Percentiles rank a stretch among this genome's conserved stretches.
phyloP scores from a whole-genome alignment of 257 asterid species.

The Plantago elongata region DNA sequence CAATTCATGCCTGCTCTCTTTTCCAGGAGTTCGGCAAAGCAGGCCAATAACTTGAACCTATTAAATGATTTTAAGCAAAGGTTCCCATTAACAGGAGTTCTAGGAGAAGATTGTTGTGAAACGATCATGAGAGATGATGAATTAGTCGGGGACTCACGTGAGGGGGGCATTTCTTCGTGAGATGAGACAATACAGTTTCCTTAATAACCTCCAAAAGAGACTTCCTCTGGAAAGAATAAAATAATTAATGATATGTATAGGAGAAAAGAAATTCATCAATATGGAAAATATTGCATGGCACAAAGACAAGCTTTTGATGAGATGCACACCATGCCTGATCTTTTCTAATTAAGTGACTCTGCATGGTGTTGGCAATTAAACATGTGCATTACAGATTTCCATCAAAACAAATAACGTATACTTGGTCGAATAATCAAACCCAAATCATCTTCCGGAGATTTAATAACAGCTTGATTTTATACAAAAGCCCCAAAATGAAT shows the following conservation, averaged over 20 bases:
- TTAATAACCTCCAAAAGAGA: slow-evolving; percentile 87
- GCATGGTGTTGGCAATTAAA: no score
- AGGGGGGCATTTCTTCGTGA: slow-evolving; percentile 89
- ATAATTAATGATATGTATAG: background rate
- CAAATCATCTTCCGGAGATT: no score
- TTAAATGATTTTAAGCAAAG: slow-evolving; percentile 18
- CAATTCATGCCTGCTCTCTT: slow-evolving; percentile 90
- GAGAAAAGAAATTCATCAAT: no score
- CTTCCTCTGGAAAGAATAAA: slow-evolving; percentile 60
- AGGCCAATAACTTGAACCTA: slow-evolving; percentile 97
- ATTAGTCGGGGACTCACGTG: slow-evolving; percentile 54
- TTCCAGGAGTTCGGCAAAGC: slow-evolving; percentile 88
- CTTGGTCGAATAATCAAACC: no score
- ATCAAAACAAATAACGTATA: no score
- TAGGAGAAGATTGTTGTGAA: slow-evolving; percentile 1
- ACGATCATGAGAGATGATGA: slow-evolving; percentile 10
- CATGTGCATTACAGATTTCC: no score
- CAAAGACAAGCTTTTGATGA: no score
- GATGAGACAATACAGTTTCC: slow-evolving; percentile 95
- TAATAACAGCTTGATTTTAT: no score
- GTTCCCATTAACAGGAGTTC: slow-evolving; percentile 21
- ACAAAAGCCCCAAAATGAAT: no score
- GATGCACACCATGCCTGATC: no score
- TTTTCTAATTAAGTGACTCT: no score
- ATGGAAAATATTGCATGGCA: no score